A percentile compares a stretch with the other conserved stretches of the same genome.
phyloP scores from a whole-genome alignment of 345 rosid genomes.

The Mangifera indica region DNA sequence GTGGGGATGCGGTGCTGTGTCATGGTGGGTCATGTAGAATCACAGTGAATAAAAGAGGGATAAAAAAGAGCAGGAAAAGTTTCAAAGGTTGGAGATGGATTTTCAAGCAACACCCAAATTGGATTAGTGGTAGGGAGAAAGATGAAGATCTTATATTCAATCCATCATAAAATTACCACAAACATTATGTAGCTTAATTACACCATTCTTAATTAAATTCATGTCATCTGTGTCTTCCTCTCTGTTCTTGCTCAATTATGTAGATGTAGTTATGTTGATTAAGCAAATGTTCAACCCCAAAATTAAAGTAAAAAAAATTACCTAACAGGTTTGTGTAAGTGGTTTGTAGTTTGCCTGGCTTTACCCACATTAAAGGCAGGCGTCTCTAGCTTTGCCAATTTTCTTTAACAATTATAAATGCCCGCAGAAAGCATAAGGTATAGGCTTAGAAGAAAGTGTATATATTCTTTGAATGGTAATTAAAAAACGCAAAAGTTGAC shows the following conservation, averaged over 20 bases:
- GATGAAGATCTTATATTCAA: conserved; percentile 32
- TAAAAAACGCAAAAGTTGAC: neutral
- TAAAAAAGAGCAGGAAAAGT: conserved; percentile 70
- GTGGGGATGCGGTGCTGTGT: conserved; percentile 26
- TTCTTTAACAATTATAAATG: neutral
- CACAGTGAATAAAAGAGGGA: conserved; percentile 57
- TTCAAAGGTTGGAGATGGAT: conserved; percentile 97
- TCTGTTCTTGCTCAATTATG: conserved; percentile 5
- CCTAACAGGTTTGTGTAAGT: neutral
- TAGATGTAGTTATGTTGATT: conserved; percentile 11
- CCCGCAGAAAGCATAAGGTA: conserved; percentile 2
- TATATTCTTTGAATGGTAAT: neutral
- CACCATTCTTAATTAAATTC: conserved; percentile 13
- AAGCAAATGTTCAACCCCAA: neutral
- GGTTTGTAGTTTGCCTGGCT: neutral
- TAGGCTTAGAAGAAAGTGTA: conserved; percentile 1
- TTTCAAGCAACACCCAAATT: conserved; percentile 57
- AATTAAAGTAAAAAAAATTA: neutral
- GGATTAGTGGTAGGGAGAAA: conserved; percentile 38
- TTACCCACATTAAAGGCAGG: no score
- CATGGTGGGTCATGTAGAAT: conserved; percentile 66
- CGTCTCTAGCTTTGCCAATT: neutral
- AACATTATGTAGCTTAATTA: conserved; percentile 13
- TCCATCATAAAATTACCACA: conserved; percentile 4
- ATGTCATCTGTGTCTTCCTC: neutral